Conservation (phyloP, 108 stramenopile species). For the Fistulifera pelliculosa region DNA sequence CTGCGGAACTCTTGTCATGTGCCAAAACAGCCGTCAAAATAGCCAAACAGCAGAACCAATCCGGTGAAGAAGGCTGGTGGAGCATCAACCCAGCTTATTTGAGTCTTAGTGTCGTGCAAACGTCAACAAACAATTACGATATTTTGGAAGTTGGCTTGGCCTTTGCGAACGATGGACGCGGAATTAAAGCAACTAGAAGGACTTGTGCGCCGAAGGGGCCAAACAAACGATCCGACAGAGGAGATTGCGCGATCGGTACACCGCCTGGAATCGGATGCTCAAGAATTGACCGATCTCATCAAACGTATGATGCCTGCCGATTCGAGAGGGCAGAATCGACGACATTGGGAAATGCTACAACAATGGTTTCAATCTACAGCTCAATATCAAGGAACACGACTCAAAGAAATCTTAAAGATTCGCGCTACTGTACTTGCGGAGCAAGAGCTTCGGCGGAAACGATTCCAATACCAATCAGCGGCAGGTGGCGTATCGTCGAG, state of each 20-base stretch:
- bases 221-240: constrained; percentile 78
- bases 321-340: constrained; percentile 33
- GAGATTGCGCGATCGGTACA: constrained; percentile 44
- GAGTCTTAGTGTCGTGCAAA: background rate
- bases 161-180: constrained; percentile 47
- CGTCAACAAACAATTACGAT: background rate
- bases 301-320: constrained; percentile 9
- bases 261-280: constrained; percentile 50
- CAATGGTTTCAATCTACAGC: constrained; percentile 49
- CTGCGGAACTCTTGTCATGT: constrained; percentile 63
- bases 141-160: constrained; percentile 52
- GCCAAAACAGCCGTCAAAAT: constrained; percentile 72
- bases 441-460: constrained; percentile 63
- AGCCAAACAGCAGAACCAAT: constrained; percentile 14
- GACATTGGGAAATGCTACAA: constrained; percentile 61
- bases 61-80: background rate
- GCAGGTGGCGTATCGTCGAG: constrained; percentile 5
- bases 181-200: constrained; percentile 42
- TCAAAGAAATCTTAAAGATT: constrained; percentile 58
- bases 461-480: constrained; percentile 28
- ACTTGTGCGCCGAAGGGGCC: constrained; percentile 65
- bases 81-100: background rate
- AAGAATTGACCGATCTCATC: constrained; percentile 50
- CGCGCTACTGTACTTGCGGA: constrained; percentile 59
- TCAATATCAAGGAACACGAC: constrained; percentile 31